Evolutionary conservation across 495 filamentous ascomycete species (phyloP).

Genomic region (Oleoguttula mirabilis): DNA sequence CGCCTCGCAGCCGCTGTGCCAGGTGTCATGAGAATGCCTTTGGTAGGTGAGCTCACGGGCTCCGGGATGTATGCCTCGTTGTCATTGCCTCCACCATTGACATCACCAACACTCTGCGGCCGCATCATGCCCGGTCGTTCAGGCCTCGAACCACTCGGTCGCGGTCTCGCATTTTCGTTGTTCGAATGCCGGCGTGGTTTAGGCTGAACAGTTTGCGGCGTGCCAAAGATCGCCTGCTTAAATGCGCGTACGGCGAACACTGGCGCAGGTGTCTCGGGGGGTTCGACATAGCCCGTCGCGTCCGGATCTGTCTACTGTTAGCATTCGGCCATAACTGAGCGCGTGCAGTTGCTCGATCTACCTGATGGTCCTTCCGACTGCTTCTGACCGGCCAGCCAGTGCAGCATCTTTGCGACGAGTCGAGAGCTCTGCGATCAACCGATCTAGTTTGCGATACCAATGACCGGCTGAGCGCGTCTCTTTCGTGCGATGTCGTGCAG

Average conservation of each 20-base stretch:
- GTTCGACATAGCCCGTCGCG: conserved; percentile 35
- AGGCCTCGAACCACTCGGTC: not conserved
- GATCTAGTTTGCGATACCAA: no score
- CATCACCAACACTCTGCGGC: conserved; percentile 12
- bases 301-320: conserved; percentile 13
- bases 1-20: conserved; percentile 64
- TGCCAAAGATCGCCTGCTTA: conserved; percentile 83
- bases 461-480: no score
- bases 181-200: conserved; percentile 17
- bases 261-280: conserved; percentile 84
- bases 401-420: conserved; percentile 28
- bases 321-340: not conserved
- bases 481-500: no score
- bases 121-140: conserved; percentile 7
- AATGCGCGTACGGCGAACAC: conserved; percentile 89
- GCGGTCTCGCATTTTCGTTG: conserved; percentile 12
- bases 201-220: conserved; percentile 45
- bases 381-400: conserved; percentile 28
- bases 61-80: not conserved
- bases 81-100: conserved; percentile 11
- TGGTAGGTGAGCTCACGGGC: conserved; percentile 48
- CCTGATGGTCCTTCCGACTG: conserved; percentile 12
- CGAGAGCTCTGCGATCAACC: no score
- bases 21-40: conserved; percentile 81
- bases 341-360: not conserved